Base-by-base conservation (phyloP, 495 filamentous ascomycete genomes). In the Aspergillus bridgeri region DNA sequence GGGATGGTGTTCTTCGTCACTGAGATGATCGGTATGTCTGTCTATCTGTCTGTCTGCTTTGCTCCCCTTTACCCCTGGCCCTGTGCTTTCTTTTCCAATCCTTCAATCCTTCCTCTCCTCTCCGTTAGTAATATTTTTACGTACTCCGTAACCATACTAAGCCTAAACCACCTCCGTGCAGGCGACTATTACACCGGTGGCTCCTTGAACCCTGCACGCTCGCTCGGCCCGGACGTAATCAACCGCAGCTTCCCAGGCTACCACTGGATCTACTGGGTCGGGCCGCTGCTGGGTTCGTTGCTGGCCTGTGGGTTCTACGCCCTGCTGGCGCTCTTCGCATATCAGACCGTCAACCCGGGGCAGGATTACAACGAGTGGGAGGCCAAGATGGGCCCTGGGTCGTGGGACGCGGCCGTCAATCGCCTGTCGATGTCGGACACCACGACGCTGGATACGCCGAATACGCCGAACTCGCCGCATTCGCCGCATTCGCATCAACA, bases 311-410 rank as follows among this genome's bases (percentile, higher is more conserved):
- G 75, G 4, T 87, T 92, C 65, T 92, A 89, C 64, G 75, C 76
- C 29, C 65, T 90, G 52, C 77, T 91, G 54, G 84, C 88, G 61
- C 62, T 75, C 2, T 76, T 93, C 44, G 82, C 87, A 61, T 95
- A 89, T 69, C 83, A 91, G 70, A 85, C 83, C 15, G 88, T 85
- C 58, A 96, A 95, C 60, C 88, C 88, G 3, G 88, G 84, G 2
- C 87, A 89, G 69, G 89, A 92, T 57, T 74, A 59, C 25, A 72
- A 76, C 20, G 70, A 76, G 61, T 74, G 68, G 71, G 73, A 76
- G 44, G 60, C 27, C 17, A 68, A 60, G 54, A 43, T 51, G 56
- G 63, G 60, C 0, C 61, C 58, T 0, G 60, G 57, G 17, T 66
- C 60, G 27, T 64, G 53, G 58, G 54, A 61, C 42, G 29, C 20